Evolutionary conservation across 179 eudicot species (phyloP).

Genomic region (Silene noctiflora): DNA sequence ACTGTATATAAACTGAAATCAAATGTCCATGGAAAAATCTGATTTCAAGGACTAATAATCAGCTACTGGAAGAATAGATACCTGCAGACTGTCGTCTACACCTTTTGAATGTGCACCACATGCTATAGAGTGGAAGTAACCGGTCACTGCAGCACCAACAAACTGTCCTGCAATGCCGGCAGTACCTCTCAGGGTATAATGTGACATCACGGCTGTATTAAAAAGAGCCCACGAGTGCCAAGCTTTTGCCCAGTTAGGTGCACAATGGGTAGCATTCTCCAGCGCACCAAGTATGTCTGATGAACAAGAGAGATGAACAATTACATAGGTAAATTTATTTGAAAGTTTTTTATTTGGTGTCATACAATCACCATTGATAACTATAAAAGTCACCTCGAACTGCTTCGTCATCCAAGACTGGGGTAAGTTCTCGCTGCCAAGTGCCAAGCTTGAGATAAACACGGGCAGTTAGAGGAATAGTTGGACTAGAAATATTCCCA

Average conservation of each 20-base stretch:
- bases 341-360: background rate
- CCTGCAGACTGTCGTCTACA: constrained; percentile 97
- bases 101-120: constrained; percentile 92
- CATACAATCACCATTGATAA: constrained; percentile 5
- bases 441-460: constrained; percentile 81
- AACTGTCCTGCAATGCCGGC: constrained; percentile 57
- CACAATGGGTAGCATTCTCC: constrained; percentile 73
- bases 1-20: background rate
- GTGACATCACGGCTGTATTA: constrained; percentile 96
- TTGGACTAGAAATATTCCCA: constrained; percentile 39
- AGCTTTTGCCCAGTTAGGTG: constrained; percentile 86
- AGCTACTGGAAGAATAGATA: constrained; percentile 26
- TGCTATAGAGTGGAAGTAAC: constrained; percentile 96
- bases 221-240: constrained; percentile 99
- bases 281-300: constrained; percentile 72
- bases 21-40: background rate
- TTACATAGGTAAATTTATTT: constrained; percentile 3
- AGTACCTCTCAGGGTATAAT: constrained; percentile 69
- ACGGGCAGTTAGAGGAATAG: constrained; percentile 65
- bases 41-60: background rate
- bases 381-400: constrained; percentile 49
- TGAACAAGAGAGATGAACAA: constrained; percentile 18
- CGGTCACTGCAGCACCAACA: constrained; percentile 95
- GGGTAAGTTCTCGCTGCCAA: constrained; percentile 91
- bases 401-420: constrained; percentile 74